A percentile compares a stretch with the other conserved stretches of the same genome.
phyloP scores from a whole-genome alignment of 140 eudicot genomes.

The Senecio squalidus region DNA sequence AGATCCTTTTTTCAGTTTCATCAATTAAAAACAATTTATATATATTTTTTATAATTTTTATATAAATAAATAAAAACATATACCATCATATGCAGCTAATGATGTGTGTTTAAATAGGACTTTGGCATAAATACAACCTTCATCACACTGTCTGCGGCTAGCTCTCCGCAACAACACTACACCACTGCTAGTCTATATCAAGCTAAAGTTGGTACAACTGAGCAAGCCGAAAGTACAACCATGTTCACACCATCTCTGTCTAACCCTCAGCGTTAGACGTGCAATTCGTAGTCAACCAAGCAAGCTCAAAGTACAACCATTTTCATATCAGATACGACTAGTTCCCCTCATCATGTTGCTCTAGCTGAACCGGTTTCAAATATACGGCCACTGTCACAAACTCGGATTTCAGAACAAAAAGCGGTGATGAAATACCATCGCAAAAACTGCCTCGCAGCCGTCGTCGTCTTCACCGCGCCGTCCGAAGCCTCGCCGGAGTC shows the following conservation, averaged over 20 bases:
- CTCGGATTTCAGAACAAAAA: neutral
- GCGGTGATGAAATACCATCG: neutral
- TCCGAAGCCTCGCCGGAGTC: no score
- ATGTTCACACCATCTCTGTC: neutral
- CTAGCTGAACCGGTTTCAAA: neutral
- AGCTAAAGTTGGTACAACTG: neutral
- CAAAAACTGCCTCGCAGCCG: no score
- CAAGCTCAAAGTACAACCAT: conserved; percentile 15
- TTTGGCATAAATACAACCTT: neutral
- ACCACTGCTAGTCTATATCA: neutral
- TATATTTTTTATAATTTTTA: no score
- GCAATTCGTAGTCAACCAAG: neutral
- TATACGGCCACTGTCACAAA: neutral
- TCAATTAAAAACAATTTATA: no score
- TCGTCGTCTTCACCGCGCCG: no score
- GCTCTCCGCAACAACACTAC: neutral
- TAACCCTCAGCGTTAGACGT: neutral
- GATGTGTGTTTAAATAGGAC: no score
- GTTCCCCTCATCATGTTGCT: neutral
- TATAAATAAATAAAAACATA: no score
- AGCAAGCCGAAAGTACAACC: neutral
- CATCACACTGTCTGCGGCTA: neutral
- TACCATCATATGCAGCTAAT: no score
- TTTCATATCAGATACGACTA: neutral
- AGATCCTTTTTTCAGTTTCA: no score